These are phyloP conservation scores for Coniosporium tulheliwenetii DNA, from an alignment of 2,329 filamentous ascomycete genomes.

Conservation along the genomic window DNA sequence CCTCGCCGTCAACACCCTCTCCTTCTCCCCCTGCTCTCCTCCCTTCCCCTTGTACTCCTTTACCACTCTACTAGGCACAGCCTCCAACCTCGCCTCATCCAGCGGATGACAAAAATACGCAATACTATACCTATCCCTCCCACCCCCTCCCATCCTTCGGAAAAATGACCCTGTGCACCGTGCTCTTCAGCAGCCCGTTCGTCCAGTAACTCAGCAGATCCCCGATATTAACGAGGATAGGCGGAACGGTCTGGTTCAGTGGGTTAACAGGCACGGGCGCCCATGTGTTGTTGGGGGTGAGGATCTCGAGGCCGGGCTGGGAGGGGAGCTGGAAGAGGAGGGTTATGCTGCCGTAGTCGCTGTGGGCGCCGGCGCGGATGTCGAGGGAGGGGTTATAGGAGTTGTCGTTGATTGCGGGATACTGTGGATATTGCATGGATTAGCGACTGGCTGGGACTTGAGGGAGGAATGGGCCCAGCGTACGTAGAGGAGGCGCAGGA, in stretches of 20 bases:
- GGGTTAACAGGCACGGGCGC: slow-evolving; percentile 28
- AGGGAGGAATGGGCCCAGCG: neutral
- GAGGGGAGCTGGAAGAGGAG: slow-evolving; percentile 71
- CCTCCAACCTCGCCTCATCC: slow-evolving; percentile 36
- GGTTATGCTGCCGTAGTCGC: slow-evolving; percentile 60
- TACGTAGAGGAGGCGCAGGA: slow-evolving; percentile 37
- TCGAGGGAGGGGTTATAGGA: slow-evolving; percentile 25
- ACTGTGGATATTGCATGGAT: slow-evolving; percentile 4
- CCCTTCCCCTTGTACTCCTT: slow-evolving; percentile 15
- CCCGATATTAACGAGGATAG: slow-evolving; percentile 58
- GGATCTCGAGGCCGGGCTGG: slow-evolving; percentile 76
- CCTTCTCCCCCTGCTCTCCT: slow-evolving; percentile 20
- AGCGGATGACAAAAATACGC: slow-evolving; percentile 49
- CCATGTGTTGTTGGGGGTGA: slow-evolving; percentile 34
- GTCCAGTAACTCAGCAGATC: slow-evolving; percentile 78
- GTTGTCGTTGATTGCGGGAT: slow-evolving; percentile 6
- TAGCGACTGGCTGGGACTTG: neutral
- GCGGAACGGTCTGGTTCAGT: slow-evolving; percentile 19
- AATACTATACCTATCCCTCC: slow-evolving; percentile 38
- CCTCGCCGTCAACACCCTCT: slow-evolving; percentile 37
- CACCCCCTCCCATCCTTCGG: slow-evolving; percentile 25
- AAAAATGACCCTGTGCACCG: slow-evolving; percentile 79
- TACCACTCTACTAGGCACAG: slow-evolving; percentile 38
- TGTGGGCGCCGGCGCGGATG: slow-evolving; percentile 80
- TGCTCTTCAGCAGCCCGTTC: slow-evolving; percentile 69